phyloP scores from a whole-genome alignment of 257 asterid genomes.

The Solanum virginianum region DNA sequence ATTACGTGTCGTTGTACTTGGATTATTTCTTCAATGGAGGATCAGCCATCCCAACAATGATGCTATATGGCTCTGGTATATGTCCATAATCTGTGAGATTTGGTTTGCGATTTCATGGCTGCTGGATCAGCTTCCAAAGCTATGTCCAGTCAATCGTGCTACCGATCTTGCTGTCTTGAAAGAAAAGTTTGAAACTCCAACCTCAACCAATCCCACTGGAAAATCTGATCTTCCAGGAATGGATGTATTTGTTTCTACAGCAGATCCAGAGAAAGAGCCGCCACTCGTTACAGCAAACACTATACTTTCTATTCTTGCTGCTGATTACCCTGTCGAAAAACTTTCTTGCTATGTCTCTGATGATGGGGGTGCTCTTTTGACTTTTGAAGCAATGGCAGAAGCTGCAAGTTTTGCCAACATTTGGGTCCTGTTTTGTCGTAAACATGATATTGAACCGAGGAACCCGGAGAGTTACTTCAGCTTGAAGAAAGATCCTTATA shows the following conservation, averaged over 20 bases:
- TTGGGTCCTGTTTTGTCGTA: constrained; percentile 88
- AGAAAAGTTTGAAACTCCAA: constrained; percentile 68
- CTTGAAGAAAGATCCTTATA: constrained; percentile 70
- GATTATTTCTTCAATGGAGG: constrained; percentile 63
- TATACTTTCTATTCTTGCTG: constrained; percentile 76
- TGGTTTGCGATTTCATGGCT: constrained; percentile 96
- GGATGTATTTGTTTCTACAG: constrained; percentile 75
- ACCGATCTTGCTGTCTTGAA: constrained; percentile 62
- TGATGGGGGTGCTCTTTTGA: constrained; percentile 81
- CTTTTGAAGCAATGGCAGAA: constrained; percentile 95
- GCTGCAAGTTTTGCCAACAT: constrained; percentile 85
- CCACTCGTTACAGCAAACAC: constrained; percentile 85
- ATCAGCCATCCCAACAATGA: constrained; percentile 56
- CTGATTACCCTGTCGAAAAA: constrained; percentile 79
- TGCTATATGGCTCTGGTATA: constrained; percentile 88
- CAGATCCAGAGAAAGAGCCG: constrained; percentile 92
- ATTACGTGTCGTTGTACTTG: constrained; percentile 62
- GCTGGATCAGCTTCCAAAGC: constrained; percentile 82
- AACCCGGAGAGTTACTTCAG: constrained; percentile 75
- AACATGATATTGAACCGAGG: constrained; percentile 69
- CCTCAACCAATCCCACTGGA: constrained; percentile 52
- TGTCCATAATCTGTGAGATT: constrained; percentile 70
- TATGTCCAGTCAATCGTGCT: constrained; percentile 71
- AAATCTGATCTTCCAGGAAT: constrained; percentile 87
- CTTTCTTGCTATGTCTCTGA: constrained; percentile 88